phyloP scores from a whole-genome alignment of 371 early-diverging fungal genomes.

The Chytridium lagenaria region DNA sequence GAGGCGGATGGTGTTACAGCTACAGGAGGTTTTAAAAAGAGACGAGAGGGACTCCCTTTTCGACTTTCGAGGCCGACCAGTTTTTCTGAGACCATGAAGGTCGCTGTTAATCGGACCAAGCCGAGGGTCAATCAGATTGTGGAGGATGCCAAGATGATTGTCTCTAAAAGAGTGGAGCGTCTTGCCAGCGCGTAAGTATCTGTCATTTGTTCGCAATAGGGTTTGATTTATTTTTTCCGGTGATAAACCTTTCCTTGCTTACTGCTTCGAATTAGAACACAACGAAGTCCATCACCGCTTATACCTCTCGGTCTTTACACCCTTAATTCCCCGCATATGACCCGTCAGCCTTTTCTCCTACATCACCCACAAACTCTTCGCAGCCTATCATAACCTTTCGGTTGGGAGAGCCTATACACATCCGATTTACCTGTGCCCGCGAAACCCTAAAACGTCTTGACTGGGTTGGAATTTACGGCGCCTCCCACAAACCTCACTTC shows the following conservation, averaged over 20 bases:
- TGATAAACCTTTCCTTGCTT: constrained; percentile 2
- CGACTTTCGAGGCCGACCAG: constrained; percentile 18
- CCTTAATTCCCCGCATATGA: constrained; percentile 31
- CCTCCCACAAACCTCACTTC: constrained; percentile 71
- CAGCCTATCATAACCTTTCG: constrained; percentile 21
- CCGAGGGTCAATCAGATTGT: constrained; percentile 48
- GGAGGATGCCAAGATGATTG: constrained; percentile 40
- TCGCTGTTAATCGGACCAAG: constrained; percentile 44
- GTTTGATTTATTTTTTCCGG: background rate
- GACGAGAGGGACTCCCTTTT: constrained; percentile 13
- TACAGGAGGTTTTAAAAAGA: background rate
- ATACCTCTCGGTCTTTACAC: constrained; percentile 45
- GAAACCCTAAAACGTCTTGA: constrained; percentile 72
- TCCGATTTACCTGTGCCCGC: constrained; percentile 76
- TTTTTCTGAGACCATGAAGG: constrained; percentile 38
- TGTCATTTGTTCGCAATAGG: constrained; percentile 8
- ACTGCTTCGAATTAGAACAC: background rate
- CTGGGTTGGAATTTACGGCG: constrained; percentile 92
- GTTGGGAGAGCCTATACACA: constrained; percentile 74
- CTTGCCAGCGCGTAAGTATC: constrained; percentile 40
- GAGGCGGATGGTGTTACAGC: background rate
- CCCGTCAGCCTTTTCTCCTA: background rate
- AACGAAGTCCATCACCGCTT: constrained; percentile 20
- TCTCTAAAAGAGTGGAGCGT: constrained; percentile 31
- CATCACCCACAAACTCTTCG: background rate